Evolutionary conservation across 192 early-diverging fungal species (phyloP).

Genomic region (Chytriomyces sp.): DNA sequence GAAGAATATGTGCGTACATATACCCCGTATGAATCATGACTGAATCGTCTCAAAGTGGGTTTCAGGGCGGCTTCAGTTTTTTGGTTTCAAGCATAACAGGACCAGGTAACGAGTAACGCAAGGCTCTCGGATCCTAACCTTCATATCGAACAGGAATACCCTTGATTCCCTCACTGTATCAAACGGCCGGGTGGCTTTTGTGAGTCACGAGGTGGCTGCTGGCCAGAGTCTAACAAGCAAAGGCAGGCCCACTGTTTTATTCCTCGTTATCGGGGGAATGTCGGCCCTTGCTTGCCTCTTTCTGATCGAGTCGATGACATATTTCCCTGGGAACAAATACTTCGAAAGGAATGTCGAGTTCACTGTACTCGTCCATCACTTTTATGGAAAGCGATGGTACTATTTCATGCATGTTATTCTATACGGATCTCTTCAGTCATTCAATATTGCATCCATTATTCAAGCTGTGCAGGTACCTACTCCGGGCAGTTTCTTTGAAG

Average conservation of each 20-base stretch:
- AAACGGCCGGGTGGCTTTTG: slow-evolving; percentile 58
- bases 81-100: slow-evolving; percentile 51
- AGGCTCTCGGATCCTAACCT: background rate
- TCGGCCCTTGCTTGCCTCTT: slow-evolving; percentile 66
- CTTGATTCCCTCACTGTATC: slow-evolving; percentile 58
- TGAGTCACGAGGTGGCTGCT: slow-evolving; percentile 15
- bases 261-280: slow-evolving; percentile 62
- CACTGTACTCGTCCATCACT: slow-evolving; percentile 68
- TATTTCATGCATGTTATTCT: slow-evolving; percentile 62
- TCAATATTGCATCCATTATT: slow-evolving; percentile 73
- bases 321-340: slow-evolving; percentile 69
- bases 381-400: slow-evolving; percentile 66
- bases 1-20: slow-evolving; percentile 32
- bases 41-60: slow-evolving; percentile 34
- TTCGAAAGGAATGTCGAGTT: slow-evolving; percentile 74
- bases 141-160: slow-evolving; percentile 31
- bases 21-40: background rate
- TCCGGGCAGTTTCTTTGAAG: background rate
- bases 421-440: slow-evolving; percentile 66
- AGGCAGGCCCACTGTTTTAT: slow-evolving; percentile 53
- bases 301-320: slow-evolving; percentile 69
- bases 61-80: slow-evolving; percentile 49
- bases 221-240: background rate
- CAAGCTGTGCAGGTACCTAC: slow-evolving; percentile 61
- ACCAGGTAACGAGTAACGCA: slow-evolving; percentile 34